These are phyloP conservation scores for Solanum virginianum DNA, from an alignment of 257 asterid species.

Conservation along the genomic window DNA sequence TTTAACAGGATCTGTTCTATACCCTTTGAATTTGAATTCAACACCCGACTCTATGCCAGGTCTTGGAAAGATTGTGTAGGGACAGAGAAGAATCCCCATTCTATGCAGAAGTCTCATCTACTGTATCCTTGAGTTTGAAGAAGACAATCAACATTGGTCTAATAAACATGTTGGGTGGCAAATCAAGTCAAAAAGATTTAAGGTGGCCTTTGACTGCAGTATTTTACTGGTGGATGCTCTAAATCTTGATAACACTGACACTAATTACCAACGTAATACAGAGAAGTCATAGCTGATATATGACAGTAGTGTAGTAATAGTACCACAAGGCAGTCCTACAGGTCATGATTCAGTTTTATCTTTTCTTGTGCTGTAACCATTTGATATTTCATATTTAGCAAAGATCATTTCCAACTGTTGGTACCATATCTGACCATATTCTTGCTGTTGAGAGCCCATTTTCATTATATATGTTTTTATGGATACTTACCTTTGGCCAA, in stretches of 20 bases:
- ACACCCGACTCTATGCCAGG: too few relatives aligned
- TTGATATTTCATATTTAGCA: not conserved
- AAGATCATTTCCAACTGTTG: not conserved
- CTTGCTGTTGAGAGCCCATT: conserved; percentile 5
- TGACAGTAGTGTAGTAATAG: not conserved
- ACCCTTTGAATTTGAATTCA: too few relatives aligned
- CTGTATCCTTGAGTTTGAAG: not conserved
- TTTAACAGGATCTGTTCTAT: not conserved
- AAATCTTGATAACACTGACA: not conserved
- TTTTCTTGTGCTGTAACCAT: not conserved
- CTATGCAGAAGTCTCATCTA: not conserved
- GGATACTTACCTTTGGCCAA: not conserved
- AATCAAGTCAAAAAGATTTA: not conserved
- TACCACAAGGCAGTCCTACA: not conserved
- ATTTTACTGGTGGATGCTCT: not conserved
- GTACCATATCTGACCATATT: conserved; percentile 4
- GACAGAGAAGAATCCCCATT: too few relatives aligned
- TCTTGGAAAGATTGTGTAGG: too few relatives aligned
- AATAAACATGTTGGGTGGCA: not conserved
- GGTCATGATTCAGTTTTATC: not conserved
- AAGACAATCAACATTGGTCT: not conserved
- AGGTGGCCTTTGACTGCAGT: not conserved
- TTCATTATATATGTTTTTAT: not conserved
- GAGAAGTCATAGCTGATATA: not conserved
- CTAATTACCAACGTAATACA: not conserved